These are phyloP conservation scores for Didymella pinodella DNA, from an alignment of 2,329 filamentous ascomycete species.

Conservation along the genomic window DNA sequence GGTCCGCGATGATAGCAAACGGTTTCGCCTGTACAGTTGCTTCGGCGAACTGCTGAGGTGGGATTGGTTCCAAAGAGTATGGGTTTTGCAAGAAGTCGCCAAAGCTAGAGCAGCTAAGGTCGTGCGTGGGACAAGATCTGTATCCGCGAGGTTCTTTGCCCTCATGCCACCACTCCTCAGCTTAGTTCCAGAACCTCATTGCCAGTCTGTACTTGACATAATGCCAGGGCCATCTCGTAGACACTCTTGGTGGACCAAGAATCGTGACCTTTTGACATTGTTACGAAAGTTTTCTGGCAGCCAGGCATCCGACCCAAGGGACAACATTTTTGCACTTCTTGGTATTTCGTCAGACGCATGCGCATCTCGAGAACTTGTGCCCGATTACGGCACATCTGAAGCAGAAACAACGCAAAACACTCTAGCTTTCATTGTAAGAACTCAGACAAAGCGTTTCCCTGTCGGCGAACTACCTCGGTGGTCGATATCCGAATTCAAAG, in stretches of 20 bases:
- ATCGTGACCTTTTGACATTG: slow-evolving; percentile 25
- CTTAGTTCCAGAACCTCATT: slow-evolving; percentile 8
- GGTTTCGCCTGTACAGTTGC: no score
- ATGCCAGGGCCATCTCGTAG: slow-evolving; percentile 27
- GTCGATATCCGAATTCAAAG: neutral
- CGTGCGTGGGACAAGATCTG: slow-evolving; percentile 19
- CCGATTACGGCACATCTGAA: slow-evolving; percentile 3
- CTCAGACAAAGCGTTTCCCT: neutral
- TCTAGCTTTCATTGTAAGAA: neutral
- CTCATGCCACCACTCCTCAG: slow-evolving; percentile 15
- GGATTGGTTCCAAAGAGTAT: slow-evolving; percentile 32
- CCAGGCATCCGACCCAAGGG: slow-evolving; percentile 29
- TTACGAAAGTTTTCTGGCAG: slow-evolving; percentile 29
- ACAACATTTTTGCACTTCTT: slow-evolving; percentile 33
- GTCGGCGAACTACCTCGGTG: neutral
- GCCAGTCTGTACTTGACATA: slow-evolving; percentile 32
- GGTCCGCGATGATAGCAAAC: no score
- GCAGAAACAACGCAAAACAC: neutral
- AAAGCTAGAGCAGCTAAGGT: slow-evolving; percentile 27
- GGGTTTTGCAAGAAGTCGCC: slow-evolving; percentile 36
- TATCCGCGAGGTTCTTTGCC: slow-evolving; percentile 25
- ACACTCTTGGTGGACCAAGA: slow-evolving; percentile 31
- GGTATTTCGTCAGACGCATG: slow-evolving; percentile 29
- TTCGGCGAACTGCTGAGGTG: neutral
- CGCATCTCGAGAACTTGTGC: neutral